Base-by-base conservation (phyloP, 208 protist genomes). In the Leishmania major region DNA sequence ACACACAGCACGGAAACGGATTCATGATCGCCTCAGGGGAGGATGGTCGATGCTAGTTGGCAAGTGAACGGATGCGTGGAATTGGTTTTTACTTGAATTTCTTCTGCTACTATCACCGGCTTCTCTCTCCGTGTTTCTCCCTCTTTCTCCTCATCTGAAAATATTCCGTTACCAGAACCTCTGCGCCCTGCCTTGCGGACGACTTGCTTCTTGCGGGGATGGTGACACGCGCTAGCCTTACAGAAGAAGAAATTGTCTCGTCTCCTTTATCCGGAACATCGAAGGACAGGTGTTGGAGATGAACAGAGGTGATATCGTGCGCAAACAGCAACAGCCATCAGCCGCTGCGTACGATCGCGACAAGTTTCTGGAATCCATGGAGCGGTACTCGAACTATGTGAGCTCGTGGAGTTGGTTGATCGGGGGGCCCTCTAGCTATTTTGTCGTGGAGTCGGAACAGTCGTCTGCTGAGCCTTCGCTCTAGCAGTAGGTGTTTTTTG, bases 371-470 rank as follows among this genome's bases (percentile, higher is more conserved):
- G 77, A 81, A 37, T 72, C 22, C 3, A 81, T 85, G 82, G 77
- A 72, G 43, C 51, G 78, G 55, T 85, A 85, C 62, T 85, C 82
- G 7, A 51, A 64, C 5, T 79, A 75, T 22, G 71, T 81, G 55
- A 62, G 77, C 2, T 62, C 78, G 1, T 53, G 49, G 22, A 81
- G 82, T 67, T 85, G 82, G 82, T 17, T 82, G 19, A 73, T 85
- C 6, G 79, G 64, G 8, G 82, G 82, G 0, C 82, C 82, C 5
- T 78, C 82, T n/a, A 60, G 60, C 17, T 85, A 81, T 40, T 85
- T 85, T 75, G 77, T 82, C 0, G 77, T 78, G 3, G 82, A 85
- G 43, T 60, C 82, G 31, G 55, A 69, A 17, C 70, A 59, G 19
- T 35, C 37, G 57, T 78, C 51, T 2, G 25, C 35, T 40, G 67